Evolutionary conservation across 176 grass and related monocot species (phyloP).

Genomic region (Olyra latifolia): DNA sequence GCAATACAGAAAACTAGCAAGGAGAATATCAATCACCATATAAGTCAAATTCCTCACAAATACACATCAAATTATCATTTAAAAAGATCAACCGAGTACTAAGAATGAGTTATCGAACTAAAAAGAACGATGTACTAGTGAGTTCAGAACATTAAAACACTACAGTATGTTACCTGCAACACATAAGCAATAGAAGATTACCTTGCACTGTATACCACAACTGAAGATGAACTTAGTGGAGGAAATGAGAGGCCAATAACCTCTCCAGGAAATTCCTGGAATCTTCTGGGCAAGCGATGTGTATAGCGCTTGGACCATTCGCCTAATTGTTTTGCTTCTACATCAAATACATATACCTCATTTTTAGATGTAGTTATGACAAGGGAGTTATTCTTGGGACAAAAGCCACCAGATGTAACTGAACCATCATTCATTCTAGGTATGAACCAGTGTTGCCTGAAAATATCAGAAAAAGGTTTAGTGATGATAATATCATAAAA

Average conservation of each 20-base stretch:
- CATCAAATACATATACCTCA: constrained; percentile 92
- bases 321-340: constrained; percentile 86
- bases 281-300: constrained; percentile 69
- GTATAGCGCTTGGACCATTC: constrained; percentile 88
- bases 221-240: constrained; percentile 54
- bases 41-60: neutral
- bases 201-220: constrained; percentile 87
- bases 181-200: constrained; percentile 30
- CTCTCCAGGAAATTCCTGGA: constrained; percentile 97
- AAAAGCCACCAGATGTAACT: constrained; percentile 87
- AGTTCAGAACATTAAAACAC: neutral
- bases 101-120: neutral
- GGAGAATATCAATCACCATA: neutral
- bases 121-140: neutral
- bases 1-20: constrained; percentile 9
- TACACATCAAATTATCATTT: neutral
- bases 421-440: constrained; percentile 83
- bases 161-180: constrained; percentile 3
- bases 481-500: neutral
- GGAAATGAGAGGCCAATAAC: constrained; percentile 89
- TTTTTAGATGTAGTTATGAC: constrained; percentile 88
- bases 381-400: constrained; percentile 81
- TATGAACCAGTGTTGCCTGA: constrained; percentile 96
- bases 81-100: neutral
- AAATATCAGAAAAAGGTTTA: constrained; percentile 6